phyloP scores from a whole-genome alignment of 2,329 filamentous ascomycete genomes.

The Sporothrix mexicana region DNA sequence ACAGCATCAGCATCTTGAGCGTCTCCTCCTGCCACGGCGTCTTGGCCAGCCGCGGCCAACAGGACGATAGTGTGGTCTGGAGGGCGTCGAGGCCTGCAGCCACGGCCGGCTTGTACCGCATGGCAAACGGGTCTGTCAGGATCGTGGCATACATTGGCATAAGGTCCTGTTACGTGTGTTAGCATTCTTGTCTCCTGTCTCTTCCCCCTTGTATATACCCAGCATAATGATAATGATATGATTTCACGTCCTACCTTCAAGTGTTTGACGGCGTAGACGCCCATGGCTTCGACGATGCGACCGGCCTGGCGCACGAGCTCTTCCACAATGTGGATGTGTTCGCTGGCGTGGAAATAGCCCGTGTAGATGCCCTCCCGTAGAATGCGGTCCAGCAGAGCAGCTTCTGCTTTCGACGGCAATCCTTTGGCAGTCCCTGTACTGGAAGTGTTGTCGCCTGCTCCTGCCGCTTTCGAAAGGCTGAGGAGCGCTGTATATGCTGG shows the following conservation, averaged over 20 bases:
- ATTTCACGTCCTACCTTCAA: constrained; percentile 59
- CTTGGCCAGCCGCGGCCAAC: constrained; percentile 69
- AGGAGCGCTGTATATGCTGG: constrained; percentile 71
- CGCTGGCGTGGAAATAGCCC: constrained; percentile 62
- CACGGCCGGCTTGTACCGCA: constrained; percentile 60
- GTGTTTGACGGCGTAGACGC: constrained; percentile 69
- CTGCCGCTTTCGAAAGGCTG: constrained; percentile 52
- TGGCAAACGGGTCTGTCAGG: constrained; percentile 71
- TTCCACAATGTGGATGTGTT: constrained; percentile 63
- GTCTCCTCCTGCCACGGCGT: constrained; percentile 66
- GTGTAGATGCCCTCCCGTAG: constrained; percentile 62
- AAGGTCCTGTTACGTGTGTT: constrained; percentile 57
- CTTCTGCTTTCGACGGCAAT: constrained; percentile 35
- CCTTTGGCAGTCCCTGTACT: constrained; percentile 31
- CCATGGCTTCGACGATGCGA: constrained; percentile 60
- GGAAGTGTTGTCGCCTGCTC: constrained; percentile 24
- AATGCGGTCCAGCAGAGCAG: constrained; percentile 57
- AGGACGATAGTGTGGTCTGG: constrained; percentile 63
- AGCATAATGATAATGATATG: neutral
- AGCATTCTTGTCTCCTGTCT: no score
- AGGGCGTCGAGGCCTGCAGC: constrained; percentile 59
- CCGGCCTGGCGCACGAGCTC: constrained; percentile 60
- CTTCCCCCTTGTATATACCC: no score
- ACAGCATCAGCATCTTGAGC: constrained; percentile 64
- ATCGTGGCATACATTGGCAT: constrained; percentile 69